Conservation (phyloP, 2,329 filamentous ascomycete genomes). For the Sarocladium brachiariae region DNA sequence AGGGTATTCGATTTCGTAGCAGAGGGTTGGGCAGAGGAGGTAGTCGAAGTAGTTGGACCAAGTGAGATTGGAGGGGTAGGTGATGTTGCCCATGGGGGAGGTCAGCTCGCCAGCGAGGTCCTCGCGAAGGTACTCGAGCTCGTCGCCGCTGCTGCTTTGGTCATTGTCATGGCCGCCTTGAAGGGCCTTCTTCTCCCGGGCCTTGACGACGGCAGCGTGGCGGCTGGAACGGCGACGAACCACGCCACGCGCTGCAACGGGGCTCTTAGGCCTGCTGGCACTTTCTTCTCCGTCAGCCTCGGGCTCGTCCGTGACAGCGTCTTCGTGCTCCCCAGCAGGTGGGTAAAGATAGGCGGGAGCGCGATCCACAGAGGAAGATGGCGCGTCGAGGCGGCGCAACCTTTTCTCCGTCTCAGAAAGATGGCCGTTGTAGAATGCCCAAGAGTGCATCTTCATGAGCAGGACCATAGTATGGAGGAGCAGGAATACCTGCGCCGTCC, state of each 20-base stretch:
- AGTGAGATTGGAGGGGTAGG: constrained; percentile 85
- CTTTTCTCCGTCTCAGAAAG: constrained; percentile 80
- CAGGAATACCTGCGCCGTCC: constrained; percentile 95
- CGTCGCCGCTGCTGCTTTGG: constrained; percentile 29
- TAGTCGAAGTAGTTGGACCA: constrained; percentile 78
- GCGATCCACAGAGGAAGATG: constrained; percentile 52
- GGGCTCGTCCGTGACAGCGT: constrained; percentile 9
- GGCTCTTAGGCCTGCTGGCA: not conserved
- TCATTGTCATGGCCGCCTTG: constrained; percentile 11
- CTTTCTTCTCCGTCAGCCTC: not conserved
- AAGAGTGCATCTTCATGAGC: constrained; percentile 99
- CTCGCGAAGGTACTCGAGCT: constrained; percentile 66
- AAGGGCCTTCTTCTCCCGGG: constrained; percentile 1
- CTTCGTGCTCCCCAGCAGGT: constrained; percentile 31
- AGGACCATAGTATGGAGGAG: constrained; percentile 84
- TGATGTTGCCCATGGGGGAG: constrained; percentile 80
- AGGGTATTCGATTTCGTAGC: constrained; percentile 96
- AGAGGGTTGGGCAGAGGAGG: constrained; percentile 86
- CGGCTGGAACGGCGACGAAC: not conserved
- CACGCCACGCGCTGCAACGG: not conserved
- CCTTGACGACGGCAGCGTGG: constrained; percentile 3
- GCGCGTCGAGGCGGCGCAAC: constrained; percentile 70
- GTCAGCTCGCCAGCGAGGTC: constrained; percentile 87
- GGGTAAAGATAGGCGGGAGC: constrained; percentile 72
- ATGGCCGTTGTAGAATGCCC: constrained; percentile 96